A percentile compares a stretch with the other conserved stretches of the same genome.
Evolutionary conservation across 768 basidiomycete genomes (phyloP).

Genomic region (Russula earlei): DNA sequence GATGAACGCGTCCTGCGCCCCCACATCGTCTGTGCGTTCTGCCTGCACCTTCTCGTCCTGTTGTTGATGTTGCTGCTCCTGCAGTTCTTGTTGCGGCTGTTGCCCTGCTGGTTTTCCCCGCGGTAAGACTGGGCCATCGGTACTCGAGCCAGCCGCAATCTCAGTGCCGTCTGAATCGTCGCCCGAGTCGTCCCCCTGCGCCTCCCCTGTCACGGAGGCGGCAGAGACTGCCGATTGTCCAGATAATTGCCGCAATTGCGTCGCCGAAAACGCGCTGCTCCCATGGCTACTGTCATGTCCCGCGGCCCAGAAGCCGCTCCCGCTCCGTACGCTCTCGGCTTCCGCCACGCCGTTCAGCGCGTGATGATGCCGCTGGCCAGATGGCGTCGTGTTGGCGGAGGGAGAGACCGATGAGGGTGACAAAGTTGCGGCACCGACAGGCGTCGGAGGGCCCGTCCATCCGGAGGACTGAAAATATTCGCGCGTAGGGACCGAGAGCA

Average conservation of each 20-base stretch:
- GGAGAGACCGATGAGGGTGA: conserved; percentile 16
- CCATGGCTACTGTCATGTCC: conserved; percentile 40
- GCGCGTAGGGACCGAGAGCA: conserved; percentile 69
- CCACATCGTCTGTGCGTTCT: conserved; percentile 56
- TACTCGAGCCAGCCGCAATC: conserved; percentile 31
- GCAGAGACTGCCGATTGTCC: conserved; percentile 7
- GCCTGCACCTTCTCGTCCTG: not conserved
- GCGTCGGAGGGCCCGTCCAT: conserved; percentile 52
- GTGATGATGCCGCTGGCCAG: not conserved
- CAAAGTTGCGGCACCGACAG: conserved; percentile 19
- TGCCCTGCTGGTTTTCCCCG: not conserved
- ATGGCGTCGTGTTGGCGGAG: not conserved
- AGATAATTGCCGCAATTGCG: conserved; percentile 16
- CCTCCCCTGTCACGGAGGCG: too few relatives aligned
- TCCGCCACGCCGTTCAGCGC: conserved; percentile 22
- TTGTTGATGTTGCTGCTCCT: not conserved
- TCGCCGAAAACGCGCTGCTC: conserved; percentile 42
- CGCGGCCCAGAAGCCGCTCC: conserved; percentile 71
- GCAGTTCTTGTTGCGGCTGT: not conserved
- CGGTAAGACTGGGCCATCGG: conserved; percentile 8
- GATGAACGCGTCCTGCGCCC: conserved; percentile 76
- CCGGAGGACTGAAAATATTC: conserved; percentile 83
- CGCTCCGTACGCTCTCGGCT: conserved; percentile 46
- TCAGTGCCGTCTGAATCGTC: conserved; percentile 55
- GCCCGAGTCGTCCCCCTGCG: conserved; percentile 38